Conservation (phyloP, 2,329 filamentous ascomycete genomes). For the Colletotrichum coccodes region DNA sequence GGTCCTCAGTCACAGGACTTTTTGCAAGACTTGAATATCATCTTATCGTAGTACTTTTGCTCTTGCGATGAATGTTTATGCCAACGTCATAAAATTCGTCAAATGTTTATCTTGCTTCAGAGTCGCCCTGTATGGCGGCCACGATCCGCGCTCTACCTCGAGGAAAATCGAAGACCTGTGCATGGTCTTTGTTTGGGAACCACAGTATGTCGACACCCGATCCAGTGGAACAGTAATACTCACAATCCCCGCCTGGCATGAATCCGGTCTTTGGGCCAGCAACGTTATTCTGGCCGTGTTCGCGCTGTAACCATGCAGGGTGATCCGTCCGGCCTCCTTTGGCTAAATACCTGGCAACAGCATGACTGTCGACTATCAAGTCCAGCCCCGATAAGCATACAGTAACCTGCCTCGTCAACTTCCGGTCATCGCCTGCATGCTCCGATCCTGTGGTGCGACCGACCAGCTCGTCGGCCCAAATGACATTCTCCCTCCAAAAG, state of each 20-base stretch:
- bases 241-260: background rate
- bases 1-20: no score
- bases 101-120: background rate
- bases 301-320: constrained; percentile 33
- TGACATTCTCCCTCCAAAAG: constrained; percentile 77
- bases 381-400: constrained; percentile 70
- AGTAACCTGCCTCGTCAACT: constrained; percentile 54
- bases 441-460: constrained; percentile 2
- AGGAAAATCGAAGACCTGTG: constrained; percentile 65
- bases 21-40: background rate
- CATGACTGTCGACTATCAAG: constrained; percentile 70
- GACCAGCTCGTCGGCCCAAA: constrained; percentile 75
- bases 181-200: constrained; percentile 71
- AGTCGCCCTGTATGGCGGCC: constrained; percentile 35
- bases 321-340: constrained; percentile 30
- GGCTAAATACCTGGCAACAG: constrained; percentile 66
- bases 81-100: background rate
- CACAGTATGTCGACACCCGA: constrained; percentile 66
- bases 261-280: constrained; percentile 13
- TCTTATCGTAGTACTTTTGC: background rate
- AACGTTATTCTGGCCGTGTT: constrained; percentile 20
- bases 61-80: background rate
- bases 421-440: constrained; percentile 27
- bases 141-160: constrained; percentile 42
- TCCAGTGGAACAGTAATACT: constrained; percentile 16